A percentile compares a stretch with the other conserved stretches of the same genome.
These are phyloP conservation scores for Mollisiaceae sp. DNA, from an alignment of 2,329 filamentous ascomycete genomes.

Conservation along the genomic window DNA sequence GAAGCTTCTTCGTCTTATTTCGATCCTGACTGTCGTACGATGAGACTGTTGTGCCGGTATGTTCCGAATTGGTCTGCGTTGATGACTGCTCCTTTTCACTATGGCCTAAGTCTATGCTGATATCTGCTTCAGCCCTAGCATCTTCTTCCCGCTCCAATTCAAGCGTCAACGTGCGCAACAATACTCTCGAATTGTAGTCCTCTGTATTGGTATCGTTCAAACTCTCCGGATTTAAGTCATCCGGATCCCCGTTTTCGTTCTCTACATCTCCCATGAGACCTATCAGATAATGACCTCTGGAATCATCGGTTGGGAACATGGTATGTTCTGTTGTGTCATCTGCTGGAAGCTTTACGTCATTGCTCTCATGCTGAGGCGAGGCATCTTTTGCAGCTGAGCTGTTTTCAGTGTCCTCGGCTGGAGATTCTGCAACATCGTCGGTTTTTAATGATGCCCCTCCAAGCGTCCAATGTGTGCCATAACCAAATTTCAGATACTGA, in stretches of 20 bases:
- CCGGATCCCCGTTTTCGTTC: slow-evolving; percentile 42
- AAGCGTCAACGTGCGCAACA: slow-evolving; percentile 70
- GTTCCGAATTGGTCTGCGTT: slow-evolving; percentile 32
- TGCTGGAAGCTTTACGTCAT: background rate
- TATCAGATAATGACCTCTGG: slow-evolving; percentile 64
- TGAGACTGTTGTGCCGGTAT: slow-evolving; percentile 31
- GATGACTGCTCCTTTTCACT: slow-evolving; percentile 25
- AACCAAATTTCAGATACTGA: slow-evolving; percentile 69
- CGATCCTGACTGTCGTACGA: slow-evolving; percentile 54
- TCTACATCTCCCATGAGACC: slow-evolving; percentile 71
- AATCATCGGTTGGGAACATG: slow-evolving; percentile 24
- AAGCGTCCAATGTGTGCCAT: slow-evolving; percentile 69
- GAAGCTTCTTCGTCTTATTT: slow-evolving; percentile 62
- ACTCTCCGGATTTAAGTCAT: slow-evolving; percentile 19
- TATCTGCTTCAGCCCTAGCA: slow-evolving; percentile 50
- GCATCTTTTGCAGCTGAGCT: background rate
- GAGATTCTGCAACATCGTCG: slow-evolving; percentile 9
- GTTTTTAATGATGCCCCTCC: slow-evolving; percentile 38
- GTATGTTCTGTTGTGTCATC: slow-evolving; percentile 13
- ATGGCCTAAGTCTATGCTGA: slow-evolving; percentile 50
- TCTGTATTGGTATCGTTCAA: slow-evolving; percentile 16
- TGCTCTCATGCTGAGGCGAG: background rate
- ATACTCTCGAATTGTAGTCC: slow-evolving; percentile 57
- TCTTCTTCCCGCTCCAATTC: slow-evolving; percentile 57
- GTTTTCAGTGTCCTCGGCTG: background rate